A percentile compares a stretch with the other conserved stretches of the same genome.
These are phyloP conservation scores for Fusarium staphyleae DNA, from an alignment of 2,329 filamentous ascomycete species.

Conservation along the genomic window DNA sequence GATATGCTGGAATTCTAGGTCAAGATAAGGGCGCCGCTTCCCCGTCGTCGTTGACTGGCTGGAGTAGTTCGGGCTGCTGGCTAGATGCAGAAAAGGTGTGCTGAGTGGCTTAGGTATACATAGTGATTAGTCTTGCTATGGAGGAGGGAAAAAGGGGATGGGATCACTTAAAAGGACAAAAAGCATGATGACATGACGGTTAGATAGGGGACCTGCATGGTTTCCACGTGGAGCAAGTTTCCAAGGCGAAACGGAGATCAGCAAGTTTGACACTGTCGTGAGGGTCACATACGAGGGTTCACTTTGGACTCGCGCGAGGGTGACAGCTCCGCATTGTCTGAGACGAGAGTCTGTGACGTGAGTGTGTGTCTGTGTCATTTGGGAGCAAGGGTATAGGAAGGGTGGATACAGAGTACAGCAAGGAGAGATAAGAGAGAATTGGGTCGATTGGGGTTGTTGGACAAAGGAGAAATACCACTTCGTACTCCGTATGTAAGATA, in stretches of 20 bases:
- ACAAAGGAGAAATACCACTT: too few relatives aligned
- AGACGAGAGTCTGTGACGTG: neutral
- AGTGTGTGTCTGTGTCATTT: slow-evolving; percentile 24
- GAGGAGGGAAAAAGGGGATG: slow-evolving; percentile 19
- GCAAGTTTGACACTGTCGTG: slow-evolving; percentile 19
- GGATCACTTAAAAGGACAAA: slow-evolving; percentile 16
- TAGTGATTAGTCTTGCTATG: slow-evolving; percentile 2
- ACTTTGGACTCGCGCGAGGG: neutral
- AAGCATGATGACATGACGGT: slow-evolving; percentile 14
- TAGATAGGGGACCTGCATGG: slow-evolving; percentile 39
- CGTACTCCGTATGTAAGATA: too few relatives aligned
- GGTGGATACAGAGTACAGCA: neutral
- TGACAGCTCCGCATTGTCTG: slow-evolving; percentile 1
- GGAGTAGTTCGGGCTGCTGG: neutral
- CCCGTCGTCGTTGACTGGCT: slow-evolving; percentile 1
- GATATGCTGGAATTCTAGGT: neutral
- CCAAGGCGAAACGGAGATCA: slow-evolving; percentile 17
- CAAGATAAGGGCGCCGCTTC: slow-evolving; percentile 2
- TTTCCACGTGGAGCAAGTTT: slow-evolving; percentile 31
- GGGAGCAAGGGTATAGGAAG: slow-evolving; percentile 13
- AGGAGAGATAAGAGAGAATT: slow-evolving; percentile 6
- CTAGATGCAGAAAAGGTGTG: neutral
- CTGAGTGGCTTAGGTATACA: slow-evolving; percentile 7
- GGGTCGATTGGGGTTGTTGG: too few relatives aligned
- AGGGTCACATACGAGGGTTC: neutral